Conservation (phyloP, 345 rosid genomes). For the Camelina sativa region DNA sequence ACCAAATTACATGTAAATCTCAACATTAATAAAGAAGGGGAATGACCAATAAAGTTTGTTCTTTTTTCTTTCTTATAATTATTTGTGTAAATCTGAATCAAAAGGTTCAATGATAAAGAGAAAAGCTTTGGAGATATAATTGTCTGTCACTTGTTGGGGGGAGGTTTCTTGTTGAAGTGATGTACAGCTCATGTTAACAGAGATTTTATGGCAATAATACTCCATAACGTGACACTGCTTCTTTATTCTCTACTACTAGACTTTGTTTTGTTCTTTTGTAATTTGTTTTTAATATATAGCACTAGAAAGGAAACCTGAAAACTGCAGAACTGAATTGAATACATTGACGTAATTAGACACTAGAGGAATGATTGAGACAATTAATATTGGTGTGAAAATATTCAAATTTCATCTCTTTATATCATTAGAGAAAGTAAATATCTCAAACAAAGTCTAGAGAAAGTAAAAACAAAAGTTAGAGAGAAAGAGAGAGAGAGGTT, state of each 20-base stretch:
- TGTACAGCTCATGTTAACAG: conserved; percentile 44
- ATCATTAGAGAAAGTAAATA: too few species aligned
- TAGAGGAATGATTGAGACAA: conserved; percentile 6
- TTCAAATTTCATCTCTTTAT: conserved; percentile 9
- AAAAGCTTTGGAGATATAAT: conserved; percentile 31
- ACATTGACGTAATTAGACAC: background rate
- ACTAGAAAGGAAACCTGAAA: conserved; percentile 35
- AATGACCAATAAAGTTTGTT: conserved; percentile 13
- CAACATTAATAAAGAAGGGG: conserved; percentile 22
- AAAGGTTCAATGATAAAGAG: conserved; percentile 30
- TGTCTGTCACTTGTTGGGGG: background rate
- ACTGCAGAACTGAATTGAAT: conserved; percentile 26
- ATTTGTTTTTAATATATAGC: conserved; percentile 6
- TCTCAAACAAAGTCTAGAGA: conserved; percentile 6
- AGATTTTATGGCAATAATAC: conserved; percentile 41
- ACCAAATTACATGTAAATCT: conserved; percentile 37
- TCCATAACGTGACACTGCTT: conserved; percentile 28
- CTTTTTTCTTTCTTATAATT: background rate
- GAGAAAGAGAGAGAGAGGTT: background rate
- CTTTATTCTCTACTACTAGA: conserved; percentile 13
- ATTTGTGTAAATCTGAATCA: conserved; percentile 34
- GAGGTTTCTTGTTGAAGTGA: conserved; percentile 27
- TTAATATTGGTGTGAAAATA: background rate
- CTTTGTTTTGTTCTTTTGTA: conserved; percentile 12
- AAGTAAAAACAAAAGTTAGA: background rate